Conservation (phyloP, 2,329 filamentous ascomycete species). For the Claviceps fusiformis region DNA sequence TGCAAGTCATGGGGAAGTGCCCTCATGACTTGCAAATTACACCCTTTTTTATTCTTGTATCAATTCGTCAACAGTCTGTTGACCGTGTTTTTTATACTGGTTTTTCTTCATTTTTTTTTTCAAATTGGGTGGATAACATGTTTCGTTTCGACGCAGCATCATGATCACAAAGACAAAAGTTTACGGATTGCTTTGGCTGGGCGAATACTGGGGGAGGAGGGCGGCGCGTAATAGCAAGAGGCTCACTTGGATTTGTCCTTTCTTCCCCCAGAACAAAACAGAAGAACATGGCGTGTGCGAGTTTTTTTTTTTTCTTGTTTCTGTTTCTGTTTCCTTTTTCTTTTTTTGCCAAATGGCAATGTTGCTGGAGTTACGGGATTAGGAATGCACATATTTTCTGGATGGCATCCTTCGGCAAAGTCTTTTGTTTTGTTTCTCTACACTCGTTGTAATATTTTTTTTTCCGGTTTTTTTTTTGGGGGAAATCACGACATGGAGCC, state of each 20-base stretch:
- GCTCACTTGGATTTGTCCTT: neutral
- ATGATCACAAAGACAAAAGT: constrained; percentile 16
- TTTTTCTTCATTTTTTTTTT: neutral
- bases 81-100: constrained; percentile 10
- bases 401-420: neutral
- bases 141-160: constrained; percentile 12
- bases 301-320: constrained; percentile 8
- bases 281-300: constrained; percentile 15
- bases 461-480: too few species aligned
- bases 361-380: neutral
- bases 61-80: constrained; percentile 22
- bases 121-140: neutral
- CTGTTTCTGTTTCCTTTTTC: neutral
- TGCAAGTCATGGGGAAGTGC: constrained; percentile 12
- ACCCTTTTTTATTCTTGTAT: constrained; percentile 31
- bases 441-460: neutral
- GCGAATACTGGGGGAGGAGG: constrained; percentile 4
- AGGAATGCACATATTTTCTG: neutral
- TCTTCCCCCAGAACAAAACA: neutral
- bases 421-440: neutral
- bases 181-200: constrained; percentile 4
- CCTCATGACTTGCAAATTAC: constrained; percentile 25
- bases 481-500: too few species aligned
- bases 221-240: neutral
- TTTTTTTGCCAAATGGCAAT: neutral